Evolutionary conservation across 148 eudicot species (phyloP), one percentile per base, ranked within the genome.

Genomic region (Arctostaphylos glauca): DNA sequence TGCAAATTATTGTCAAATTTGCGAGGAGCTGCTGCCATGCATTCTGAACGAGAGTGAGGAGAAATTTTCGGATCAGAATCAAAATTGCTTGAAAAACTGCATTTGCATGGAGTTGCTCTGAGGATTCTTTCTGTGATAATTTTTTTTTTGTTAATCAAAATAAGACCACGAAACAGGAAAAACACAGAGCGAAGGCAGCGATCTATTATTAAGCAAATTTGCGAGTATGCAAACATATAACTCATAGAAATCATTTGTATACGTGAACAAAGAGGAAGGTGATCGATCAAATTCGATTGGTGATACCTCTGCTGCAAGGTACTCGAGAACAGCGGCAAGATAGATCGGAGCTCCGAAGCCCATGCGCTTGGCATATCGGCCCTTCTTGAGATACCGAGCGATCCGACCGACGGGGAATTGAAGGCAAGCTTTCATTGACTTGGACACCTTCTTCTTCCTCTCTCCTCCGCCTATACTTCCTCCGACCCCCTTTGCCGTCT

Each of bases 401-500:
- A 89, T 44, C 5, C 91, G 81, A 3, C 86, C 87, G 7, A 89
- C 91, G 3, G 91, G 91, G 15, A 89, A 89, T 71, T 89, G 91
- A 3, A 89, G 88, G 31, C 91, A 89, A 8, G 86, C 91, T 80
- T 87, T 87, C 38, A 67, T 72, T 3, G 89, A 87, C 67, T 83
- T 76, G 0, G 48, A 8, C 3, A 88, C 90, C 47, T 81, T 19
- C 77, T 88, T 88, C 83, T 83, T 58, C 64, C 19, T 19, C 19
- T 19, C 64, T 0, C 23, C 85, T 12, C 84, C 90, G 1, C 84
- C 83, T 18, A 78, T 67, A 0, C 83, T 60, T 0, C 84, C 54
- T 5, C 88, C 85, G 44, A 82, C 83, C 5, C 84, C 86, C 52
- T 79, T 83, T n/a, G 76, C 5, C 41, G 23, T 43, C 77, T 38